These are phyloP conservation scores for Lachnellula suecica DNA, from an alignment of 2,329 filamentous ascomycete species.

Conservation along the genomic window DNA sequence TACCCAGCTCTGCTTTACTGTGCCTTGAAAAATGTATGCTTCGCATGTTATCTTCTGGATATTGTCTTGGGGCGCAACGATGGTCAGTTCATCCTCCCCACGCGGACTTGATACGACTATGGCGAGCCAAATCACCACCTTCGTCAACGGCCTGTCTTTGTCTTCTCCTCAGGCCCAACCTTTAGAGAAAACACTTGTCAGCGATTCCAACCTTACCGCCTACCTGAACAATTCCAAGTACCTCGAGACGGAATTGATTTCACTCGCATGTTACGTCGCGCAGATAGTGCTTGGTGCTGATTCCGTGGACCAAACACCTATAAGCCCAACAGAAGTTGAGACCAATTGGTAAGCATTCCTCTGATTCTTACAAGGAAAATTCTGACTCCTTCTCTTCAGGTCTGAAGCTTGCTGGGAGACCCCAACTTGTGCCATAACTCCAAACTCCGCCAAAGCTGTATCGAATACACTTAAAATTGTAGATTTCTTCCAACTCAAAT, in stretches of 20 bases:
- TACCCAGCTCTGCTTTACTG: too few species aligned
- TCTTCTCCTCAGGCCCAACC: neutral
- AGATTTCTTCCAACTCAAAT: constrained; percentile 2
- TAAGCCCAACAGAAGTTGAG: neutral
- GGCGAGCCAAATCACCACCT: neutral
- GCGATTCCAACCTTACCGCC: neutral
- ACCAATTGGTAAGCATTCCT: neutral
- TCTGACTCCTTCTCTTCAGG: neutral
- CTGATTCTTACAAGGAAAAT: neutral
- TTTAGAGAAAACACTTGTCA: neutral
- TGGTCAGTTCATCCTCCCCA: too few species aligned
- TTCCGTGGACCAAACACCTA: neutral
- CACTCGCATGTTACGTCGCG: neutral
- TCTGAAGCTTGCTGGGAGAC: constrained; percentile 5
- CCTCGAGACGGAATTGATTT: neutral
- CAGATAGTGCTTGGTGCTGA: neutral
- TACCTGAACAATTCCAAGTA: neutral
- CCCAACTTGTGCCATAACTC: constrained; percentile 32
- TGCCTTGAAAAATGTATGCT: too few species aligned
- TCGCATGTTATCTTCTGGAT: too few species aligned
- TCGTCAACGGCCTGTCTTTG: neutral
- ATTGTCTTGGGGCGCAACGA: too few species aligned
- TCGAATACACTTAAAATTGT: constrained; percentile 13
- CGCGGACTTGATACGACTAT: too few species aligned
- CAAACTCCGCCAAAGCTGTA: constrained; percentile 31